Evolutionary conservation across 78 protist species (phyloP).

Genomic region (Isochrysis galbana): DNA sequence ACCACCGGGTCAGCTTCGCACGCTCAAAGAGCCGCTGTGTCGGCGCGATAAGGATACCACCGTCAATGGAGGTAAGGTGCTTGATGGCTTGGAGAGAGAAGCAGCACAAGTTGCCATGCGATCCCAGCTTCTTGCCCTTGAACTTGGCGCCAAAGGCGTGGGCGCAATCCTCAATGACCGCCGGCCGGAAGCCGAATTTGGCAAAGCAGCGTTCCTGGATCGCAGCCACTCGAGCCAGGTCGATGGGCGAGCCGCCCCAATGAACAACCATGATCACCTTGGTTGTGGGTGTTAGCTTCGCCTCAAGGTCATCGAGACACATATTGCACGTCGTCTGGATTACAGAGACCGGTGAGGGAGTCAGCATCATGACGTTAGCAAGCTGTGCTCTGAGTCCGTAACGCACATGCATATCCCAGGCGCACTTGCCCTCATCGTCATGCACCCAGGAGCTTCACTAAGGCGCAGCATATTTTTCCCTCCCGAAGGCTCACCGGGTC

Average conservation of each 20-base stretch:
- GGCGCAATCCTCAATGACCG: neutral
- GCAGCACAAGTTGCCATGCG: neutral
- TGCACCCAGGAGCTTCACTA: no score
- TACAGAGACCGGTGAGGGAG: no score
- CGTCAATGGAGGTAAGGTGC: neutral
- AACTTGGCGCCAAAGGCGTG: slow-evolving; percentile 3
- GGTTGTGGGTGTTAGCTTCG: neutral
- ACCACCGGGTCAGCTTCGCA: neutral
- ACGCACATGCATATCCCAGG: no score
- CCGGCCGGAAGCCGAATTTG: neutral
- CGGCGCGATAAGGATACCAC: neutral
- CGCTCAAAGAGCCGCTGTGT: neutral
- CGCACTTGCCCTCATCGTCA: no score
- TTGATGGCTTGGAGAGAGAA: slow-evolving; percentile 21
- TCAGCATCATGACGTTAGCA: no score
- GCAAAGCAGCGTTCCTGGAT: neutral
- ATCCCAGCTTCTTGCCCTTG: neutral
- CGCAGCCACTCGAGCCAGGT: neutral
- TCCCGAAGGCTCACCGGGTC: no score
- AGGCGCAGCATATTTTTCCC: no score
- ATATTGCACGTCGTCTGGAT: neutral
- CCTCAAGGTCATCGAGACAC: neutral
- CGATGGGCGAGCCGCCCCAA: slow-evolving; percentile 15
- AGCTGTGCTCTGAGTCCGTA: no score
- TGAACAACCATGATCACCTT: neutral